A percentile compares a stretch with the other conserved stretches of the same genome.
phyloP scores from a whole-genome alignment of 176 grass and related monocot species.

The Avena sativa region DNA sequence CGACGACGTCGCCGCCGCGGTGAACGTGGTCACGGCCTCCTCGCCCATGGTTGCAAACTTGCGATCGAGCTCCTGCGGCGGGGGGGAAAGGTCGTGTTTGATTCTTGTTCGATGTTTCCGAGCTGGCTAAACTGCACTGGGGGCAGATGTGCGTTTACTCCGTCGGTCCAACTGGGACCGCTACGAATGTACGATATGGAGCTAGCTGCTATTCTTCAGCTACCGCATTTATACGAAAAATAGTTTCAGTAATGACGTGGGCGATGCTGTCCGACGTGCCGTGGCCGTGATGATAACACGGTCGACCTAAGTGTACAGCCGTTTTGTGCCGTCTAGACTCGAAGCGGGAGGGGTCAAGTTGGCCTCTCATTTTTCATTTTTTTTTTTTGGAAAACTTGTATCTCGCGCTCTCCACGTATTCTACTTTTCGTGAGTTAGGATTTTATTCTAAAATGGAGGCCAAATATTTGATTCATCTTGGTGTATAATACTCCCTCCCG shows the following conservation, averaged over 20 bases:
- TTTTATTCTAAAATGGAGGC: no score
- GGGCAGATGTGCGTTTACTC: background rate
- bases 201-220: background rate
- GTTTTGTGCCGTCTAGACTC: background rate
- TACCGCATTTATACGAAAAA: background rate
- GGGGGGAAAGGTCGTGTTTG: background rate
- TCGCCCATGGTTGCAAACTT: slow-evolving; percentile 28
- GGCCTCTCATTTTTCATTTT: background rate
- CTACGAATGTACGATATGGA: background rate
- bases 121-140: background rate
- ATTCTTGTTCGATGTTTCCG: background rate
- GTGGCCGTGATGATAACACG: background rate
- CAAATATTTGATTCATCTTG: no score
- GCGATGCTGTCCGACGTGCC: background rate
- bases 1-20: background rate
- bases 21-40: background rate
- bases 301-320: background rate
- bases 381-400: no score
- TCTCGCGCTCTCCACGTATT: background rate
- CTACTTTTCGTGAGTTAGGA: background rate
- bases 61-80: background rate
- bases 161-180: background rate
- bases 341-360: background rate
- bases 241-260: background rate
- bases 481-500: no score